phyloP scores from a whole-genome alignment of 805 yeast genomes.

The Cyberlindnera mississippiensis region DNA sequence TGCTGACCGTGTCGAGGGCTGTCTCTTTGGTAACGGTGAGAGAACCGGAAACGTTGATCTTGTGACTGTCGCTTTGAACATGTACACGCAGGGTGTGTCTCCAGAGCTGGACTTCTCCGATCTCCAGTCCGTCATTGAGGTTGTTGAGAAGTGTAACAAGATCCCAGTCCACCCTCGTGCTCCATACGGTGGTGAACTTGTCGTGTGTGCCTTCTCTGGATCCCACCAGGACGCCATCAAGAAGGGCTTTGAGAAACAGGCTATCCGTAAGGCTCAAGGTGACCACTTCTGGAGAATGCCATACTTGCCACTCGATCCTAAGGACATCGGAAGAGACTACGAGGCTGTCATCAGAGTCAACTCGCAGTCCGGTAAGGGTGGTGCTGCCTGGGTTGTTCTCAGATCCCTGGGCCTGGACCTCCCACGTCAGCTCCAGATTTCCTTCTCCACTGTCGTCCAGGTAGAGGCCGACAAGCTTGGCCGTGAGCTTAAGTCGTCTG shows the following conservation, averaged over 20 bases:
- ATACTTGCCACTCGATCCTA: slow-evolving; percentile 76
- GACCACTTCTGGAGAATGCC: slow-evolving; percentile 64
- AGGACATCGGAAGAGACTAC: slow-evolving; percentile 75
- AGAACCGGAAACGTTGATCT: slow-evolving; percentile 82
- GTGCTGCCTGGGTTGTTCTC: slow-evolving; percentile 79
- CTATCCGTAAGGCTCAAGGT: slow-evolving; percentile 44
- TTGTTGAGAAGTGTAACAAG: slow-evolving; percentile 74
- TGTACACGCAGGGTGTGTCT: slow-evolving; percentile 74
- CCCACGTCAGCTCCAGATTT: slow-evolving; percentile 68
- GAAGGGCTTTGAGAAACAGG: slow-evolving; percentile 57
- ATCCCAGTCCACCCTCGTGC: slow-evolving; percentile 72
- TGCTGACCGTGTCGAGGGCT: slow-evolving; percentile 82
- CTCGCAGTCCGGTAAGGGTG: slow-evolving; percentile 87
- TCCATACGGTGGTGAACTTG: slow-evolving; percentile 77
- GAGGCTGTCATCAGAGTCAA: slow-evolving; percentile 82
- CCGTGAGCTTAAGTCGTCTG: slow-evolving; percentile 64
- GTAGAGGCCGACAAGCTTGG: slow-evolving; percentile 59
- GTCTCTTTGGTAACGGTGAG: slow-evolving; percentile 81
- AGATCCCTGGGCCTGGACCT: slow-evolving; percentile 68
- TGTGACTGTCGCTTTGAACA: slow-evolving; percentile 68
- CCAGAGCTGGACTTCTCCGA: slow-evolving; percentile 73
- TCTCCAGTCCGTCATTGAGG: slow-evolving; percentile 58
- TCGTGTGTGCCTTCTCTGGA: slow-evolving; percentile 76
- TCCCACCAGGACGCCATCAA: slow-evolving; percentile 70
- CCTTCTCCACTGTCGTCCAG: slow-evolving; percentile 64